Evolutionary conservation across 2,329 filamentous ascomycete species (phyloP).

Genomic region (Cladosporium velox): DNA sequence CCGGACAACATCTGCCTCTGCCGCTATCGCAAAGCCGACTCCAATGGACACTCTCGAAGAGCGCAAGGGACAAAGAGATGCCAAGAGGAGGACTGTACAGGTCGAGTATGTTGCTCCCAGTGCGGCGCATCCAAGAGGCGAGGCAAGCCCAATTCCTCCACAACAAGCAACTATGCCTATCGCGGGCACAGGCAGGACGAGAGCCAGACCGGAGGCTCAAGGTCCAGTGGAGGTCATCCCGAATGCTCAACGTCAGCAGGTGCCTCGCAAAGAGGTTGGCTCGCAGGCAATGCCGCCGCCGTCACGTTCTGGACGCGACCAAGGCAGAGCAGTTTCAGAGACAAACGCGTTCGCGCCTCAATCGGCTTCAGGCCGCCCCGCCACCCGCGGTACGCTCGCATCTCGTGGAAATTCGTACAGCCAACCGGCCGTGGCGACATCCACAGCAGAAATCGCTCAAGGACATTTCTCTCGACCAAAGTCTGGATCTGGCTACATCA

Average conservation of each 20-base stretch:
- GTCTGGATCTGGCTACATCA: constrained; percentile 66
- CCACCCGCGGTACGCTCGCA: constrained; percentile 79
- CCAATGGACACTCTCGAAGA: constrained; percentile 27
- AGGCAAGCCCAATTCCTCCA: constrained; percentile 42
- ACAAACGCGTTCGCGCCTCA: constrained; percentile 37
- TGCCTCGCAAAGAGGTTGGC: constrained; percentile 29
- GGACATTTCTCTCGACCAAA: constrained; percentile 81
- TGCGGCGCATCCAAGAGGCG: constrained; percentile 78
- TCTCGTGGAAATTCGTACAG: constrained; percentile 78
- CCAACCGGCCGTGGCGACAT: constrained; percentile 81
- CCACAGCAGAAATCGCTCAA: constrained; percentile 85
- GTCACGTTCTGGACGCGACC: constrained; percentile 42
- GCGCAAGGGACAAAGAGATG: constrained; percentile 63
- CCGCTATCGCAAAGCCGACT: constrained; percentile 18
- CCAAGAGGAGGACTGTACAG: constrained; percentile 91
- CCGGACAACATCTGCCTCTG: constrained; percentile 29
- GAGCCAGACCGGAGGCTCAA: constrained; percentile 57
- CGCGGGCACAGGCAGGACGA: constrained; percentile 43
- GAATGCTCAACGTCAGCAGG: constrained; percentile 30
- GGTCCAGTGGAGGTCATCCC: constrained; percentile 51
- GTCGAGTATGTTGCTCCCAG: constrained; percentile 95
- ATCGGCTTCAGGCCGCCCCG: constrained; percentile 61
- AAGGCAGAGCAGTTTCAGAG: constrained; percentile 56
- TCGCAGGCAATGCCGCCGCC: constrained; percentile 39
- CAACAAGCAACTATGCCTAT: constrained; percentile 39